Evolutionary conservation across 805 yeast species (phyloP).

Genomic region (Groenewaldozyma tartarivorans): DNA sequence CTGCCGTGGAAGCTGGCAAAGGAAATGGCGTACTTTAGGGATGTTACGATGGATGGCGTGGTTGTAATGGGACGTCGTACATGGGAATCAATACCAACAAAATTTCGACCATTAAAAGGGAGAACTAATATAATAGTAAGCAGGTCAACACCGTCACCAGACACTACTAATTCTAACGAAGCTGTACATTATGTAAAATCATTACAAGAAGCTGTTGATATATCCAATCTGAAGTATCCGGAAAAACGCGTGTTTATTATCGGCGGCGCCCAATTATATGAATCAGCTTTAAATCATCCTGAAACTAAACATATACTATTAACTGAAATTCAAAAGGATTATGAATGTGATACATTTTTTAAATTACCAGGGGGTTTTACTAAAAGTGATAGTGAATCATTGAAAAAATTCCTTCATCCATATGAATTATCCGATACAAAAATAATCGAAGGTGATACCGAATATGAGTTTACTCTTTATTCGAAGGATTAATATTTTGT

Average conservation of each 20-base stretch:
- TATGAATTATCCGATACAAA: slow-evolving; percentile 9
- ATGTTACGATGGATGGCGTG: slow-evolving; percentile 46
- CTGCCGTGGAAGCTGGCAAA: slow-evolving; percentile 81
- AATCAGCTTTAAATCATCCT: slow-evolving; percentile 37
- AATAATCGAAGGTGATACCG: slow-evolving; percentile 39
- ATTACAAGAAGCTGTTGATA: slow-evolving; percentile 34
- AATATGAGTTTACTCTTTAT: slow-evolving; percentile 57
- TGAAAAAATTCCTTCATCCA: too few relatives aligned
- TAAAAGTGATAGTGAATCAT: slow-evolving; percentile 8
- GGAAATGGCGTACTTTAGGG: slow-evolving; percentile 79
- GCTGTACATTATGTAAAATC: slow-evolving; percentile 33
- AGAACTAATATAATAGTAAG: slow-evolving; percentile 73
- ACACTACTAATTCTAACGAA: slow-evolving; percentile 2
- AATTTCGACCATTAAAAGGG: slow-evolving; percentile 72
- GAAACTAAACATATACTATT: slow-evolving; percentile 49
- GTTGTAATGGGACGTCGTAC: slow-evolving; percentile 96
- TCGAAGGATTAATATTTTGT: slow-evolving; percentile 17
- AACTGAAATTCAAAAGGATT: slow-evolving; percentile 50
- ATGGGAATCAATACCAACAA: slow-evolving; percentile 85
- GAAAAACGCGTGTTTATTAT: slow-evolving; percentile 61
- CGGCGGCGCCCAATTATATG: slow-evolving; percentile 88
- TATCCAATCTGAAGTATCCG: slow-evolving; percentile 21
- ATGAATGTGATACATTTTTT: slow-evolving; percentile 68
- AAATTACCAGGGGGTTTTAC: slow-evolving; percentile 23
- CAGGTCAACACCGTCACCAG: slow-evolving; percentile 25